Base-by-base conservation (phyloP, 1,284 basidiomycete species). In the Phlebopus sp. region DNA sequence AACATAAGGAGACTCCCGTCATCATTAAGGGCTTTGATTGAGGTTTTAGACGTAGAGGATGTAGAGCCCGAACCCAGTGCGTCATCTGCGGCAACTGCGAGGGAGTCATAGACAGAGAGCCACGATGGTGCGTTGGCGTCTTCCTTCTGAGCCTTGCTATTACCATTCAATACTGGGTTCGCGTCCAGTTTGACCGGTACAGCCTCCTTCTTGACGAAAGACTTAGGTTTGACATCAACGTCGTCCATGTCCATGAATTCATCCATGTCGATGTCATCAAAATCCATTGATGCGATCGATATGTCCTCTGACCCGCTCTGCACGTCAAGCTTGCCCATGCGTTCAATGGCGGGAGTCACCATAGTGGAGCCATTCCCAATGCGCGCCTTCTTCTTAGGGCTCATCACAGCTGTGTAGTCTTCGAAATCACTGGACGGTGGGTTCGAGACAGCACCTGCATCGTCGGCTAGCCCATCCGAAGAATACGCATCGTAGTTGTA, bases 1-100 rank as follows among this genome's bases (percentile, higher is more conserved):
- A 87, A 97, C 71, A 97, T 93, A 23, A 79, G 80, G n/a, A 97
- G 70, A 2, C 82, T 86, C 1, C 90, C 92, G 56, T 97, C 90
- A 3, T 78, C 69, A 61, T 95, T 90, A 1, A 90, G 72, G 0
- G 81, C 81, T 19, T 77, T 66, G n/a, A 74, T 69, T 2, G 66
- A 61, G 0, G 77, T 67, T 2, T 71, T 66, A n/a, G 73, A 59
- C 5, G 64, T 57, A 37, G 71, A 62, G 5, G 72, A 47, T 73
- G 69, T n/a, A 71, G 70, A 18, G 76, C 82, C 45, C 80, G 69
- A 15, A 71, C 72, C 48, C 81, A 64, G 37, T 3, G 53, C 84
- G 29, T 75, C 79, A 27, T 81, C 76, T 4, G 74, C 64, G 8
- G 75, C 71, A 19, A 86, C 81, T 4, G 72, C 71, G 3, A 90